phyloP scores from a whole-genome alignment of 2,329 filamentous ascomycete genomes.

The Stagonosporopsis tanaceti region DNA sequence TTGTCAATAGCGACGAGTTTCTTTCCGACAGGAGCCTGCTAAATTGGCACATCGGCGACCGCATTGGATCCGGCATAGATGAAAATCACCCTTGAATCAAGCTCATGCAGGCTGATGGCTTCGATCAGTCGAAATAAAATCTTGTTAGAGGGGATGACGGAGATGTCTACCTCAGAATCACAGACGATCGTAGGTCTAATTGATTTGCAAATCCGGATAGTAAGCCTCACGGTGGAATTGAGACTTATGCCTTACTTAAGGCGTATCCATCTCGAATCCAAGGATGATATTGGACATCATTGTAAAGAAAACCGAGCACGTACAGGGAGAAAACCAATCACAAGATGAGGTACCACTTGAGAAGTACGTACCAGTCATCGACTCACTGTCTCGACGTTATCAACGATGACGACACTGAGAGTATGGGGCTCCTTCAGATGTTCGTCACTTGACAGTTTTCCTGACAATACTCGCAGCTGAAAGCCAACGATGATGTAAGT shows the following conservation, averaged over 20 bases:
- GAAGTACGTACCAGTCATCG: slow-evolving; percentile 24
- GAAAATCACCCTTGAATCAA: slow-evolving; percentile 32
- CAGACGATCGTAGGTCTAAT: slow-evolving; percentile 25
- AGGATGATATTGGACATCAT: slow-evolving; percentile 34
- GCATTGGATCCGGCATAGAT: slow-evolving; percentile 22
- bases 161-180: slow-evolving; percentile 29
- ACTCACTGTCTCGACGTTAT: slow-evolving; percentile 34
- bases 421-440: slow-evolving; percentile 27
- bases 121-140: slow-evolving; percentile 23
- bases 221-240: slow-evolving; percentile 25
- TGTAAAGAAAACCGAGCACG: slow-evolving; percentile 22
- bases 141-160: slow-evolving; percentile 27
- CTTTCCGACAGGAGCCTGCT: slow-evolving; percentile 33
- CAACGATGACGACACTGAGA: slow-evolving; percentile 28
- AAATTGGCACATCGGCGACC: slow-evolving; percentile 37
- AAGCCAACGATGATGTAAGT: slow-evolving; percentile 23
- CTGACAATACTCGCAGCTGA: slow-evolving; percentile 39
- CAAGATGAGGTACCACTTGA: slow-evolving; percentile 34
- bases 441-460: slow-evolving; percentile 25
- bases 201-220: slow-evolving; percentile 28
- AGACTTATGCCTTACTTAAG: slow-evolving; percentile 31
- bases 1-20: slow-evolving; percentile 27
- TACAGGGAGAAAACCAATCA: slow-evolving; percentile 20
- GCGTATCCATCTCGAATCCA: slow-evolving; percentile 22
- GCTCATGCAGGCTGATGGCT: slow-evolving; percentile 35